These are phyloP conservation scores for Allodekkera sacchari DNA, from an alignment of 805 yeast species.

Conservation along the genomic window DNA sequence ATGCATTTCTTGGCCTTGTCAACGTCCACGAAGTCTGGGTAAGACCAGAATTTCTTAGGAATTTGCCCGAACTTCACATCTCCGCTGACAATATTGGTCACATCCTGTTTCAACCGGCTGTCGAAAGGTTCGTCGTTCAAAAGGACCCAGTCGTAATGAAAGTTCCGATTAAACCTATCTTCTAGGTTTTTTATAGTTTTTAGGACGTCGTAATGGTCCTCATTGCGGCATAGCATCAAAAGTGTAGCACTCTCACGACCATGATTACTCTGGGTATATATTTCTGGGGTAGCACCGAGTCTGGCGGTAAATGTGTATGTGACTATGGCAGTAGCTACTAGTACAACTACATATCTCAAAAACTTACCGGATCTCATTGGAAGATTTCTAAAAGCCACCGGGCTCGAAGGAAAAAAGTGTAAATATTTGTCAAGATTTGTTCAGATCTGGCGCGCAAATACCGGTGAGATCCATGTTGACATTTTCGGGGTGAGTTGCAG, in stretches of 20 bases:
- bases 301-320: slow-evolving; percentile 5
- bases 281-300: slow-evolving; percentile 6
- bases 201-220: slow-evolving; percentile 49
- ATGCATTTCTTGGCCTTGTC: slow-evolving; percentile 60
- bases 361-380: no score
- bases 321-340: slow-evolving; percentile 2
- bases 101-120: slow-evolving; percentile 55
- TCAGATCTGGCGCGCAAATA: no score
- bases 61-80: slow-evolving; percentile 62
- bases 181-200: slow-evolving; percentile 63
- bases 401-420: no score
- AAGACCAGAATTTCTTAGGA: slow-evolving; percentile 78
- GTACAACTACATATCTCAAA: no score
- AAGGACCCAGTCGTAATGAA: slow-evolving; percentile 87
- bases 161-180: slow-evolving; percentile 70
- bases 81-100: slow-evolving; percentile 54
- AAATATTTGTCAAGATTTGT: no score
- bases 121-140: slow-evolving; percentile 72
- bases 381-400: slow-evolving; percentile 9
- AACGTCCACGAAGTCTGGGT: slow-evolving; percentile 73
- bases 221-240: slow-evolving; percentile 62
- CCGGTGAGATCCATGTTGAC: no score
- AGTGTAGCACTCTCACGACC: slow-evolving; percentile 44
- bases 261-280: no score
- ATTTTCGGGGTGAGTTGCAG: no score